phyloP scores from a whole-genome alignment of 306 rosid species.

The Sindora glabra region DNA sequence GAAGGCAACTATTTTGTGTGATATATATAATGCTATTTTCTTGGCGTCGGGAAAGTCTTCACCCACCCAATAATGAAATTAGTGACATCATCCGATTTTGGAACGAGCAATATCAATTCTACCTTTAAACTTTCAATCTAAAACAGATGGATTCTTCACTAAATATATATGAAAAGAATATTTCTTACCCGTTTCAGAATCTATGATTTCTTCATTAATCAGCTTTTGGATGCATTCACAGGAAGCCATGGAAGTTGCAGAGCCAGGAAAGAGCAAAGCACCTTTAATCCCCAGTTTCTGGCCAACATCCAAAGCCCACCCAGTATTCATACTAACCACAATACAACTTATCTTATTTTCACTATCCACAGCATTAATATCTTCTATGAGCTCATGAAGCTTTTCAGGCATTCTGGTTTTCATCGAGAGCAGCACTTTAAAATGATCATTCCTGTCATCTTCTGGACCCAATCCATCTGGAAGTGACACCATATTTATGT shows the following conservation, averaged over 20 bases:
- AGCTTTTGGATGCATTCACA: background rate
- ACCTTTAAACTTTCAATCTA: too few relatives aligned
- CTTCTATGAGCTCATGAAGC: conserved; percentile 35
- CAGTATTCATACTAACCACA: background rate
- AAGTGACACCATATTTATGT: conserved; percentile 28
- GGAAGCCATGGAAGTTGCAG: background rate
- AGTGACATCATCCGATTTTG: too few relatives aligned
- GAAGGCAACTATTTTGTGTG: too few relatives aligned
- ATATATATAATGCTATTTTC: too few relatives aligned
- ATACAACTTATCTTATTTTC: too few relatives aligned
- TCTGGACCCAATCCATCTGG: conserved; percentile 49
- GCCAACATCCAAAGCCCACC: conserved; percentile 16
- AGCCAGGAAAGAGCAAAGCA: conserved; percentile 1
- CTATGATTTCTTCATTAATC: background rate
- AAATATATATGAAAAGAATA: too few relatives aligned
- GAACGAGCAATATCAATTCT: too few relatives aligned
- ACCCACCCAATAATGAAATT: too few relatives aligned
- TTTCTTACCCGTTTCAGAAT: background rate
- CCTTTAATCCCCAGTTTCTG: conserved; percentile 1
- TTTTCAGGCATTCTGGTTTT: conserved; percentile 22
- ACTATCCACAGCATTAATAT: too few relatives aligned
- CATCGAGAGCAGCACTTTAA: conserved; percentile 9
- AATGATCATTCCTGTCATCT: conserved; percentile 29
- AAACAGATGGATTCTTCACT: too few relatives aligned
- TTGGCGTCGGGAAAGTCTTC: too few relatives aligned